These are phyloP conservation scores for Eustoma russellianum DNA, from an alignment of 257 asterid genomes.

Conservation along the genomic window DNA sequence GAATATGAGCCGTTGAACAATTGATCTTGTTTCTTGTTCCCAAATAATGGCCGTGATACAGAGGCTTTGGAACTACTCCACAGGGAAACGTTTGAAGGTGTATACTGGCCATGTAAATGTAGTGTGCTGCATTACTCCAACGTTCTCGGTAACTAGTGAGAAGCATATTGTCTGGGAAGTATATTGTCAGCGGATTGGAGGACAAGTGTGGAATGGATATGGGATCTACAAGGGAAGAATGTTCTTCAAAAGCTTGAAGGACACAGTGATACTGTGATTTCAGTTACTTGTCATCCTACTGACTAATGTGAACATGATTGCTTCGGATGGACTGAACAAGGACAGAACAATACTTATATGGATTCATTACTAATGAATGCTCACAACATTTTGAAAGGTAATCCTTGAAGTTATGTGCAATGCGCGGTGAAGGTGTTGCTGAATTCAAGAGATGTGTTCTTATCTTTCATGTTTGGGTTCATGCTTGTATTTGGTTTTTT, in stretches of 20 bases:
- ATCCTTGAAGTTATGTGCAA: constrained; percentile 2
- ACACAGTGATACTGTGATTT: constrained; percentile 65
- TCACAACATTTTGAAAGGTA: constrained; percentile 11
- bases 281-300: constrained; percentile 60
- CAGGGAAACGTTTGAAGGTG: constrained; percentile 51
- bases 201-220: constrained; percentile 64
- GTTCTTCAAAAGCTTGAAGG: constrained; percentile 81
- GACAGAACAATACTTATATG: constrained; percentile 72
- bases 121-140: constrained; percentile 52
- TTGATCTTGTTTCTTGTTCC: not conserved
- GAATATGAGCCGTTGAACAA: no score
- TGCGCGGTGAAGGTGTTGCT: no score
- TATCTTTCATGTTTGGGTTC: no score
- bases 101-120: constrained; percentile 64
- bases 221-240: constrained; percentile 75
- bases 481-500: no score
- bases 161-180: no score
- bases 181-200: constrained; percentile 79
- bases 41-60: constrained; percentile 20
- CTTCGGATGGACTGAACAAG: constrained; percentile 72
- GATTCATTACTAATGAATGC: constrained; percentile 47
- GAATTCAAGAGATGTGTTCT: no score
- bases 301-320: constrained; percentile 72
- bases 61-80: constrained; percentile 76
- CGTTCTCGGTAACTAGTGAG: constrained; percentile 62